A percentile compares a stretch with the other conserved stretches of the same genome.
Conservation (phyloP, 352 stramenopile species). For the Halophytophthora polymorphica region DNA sequence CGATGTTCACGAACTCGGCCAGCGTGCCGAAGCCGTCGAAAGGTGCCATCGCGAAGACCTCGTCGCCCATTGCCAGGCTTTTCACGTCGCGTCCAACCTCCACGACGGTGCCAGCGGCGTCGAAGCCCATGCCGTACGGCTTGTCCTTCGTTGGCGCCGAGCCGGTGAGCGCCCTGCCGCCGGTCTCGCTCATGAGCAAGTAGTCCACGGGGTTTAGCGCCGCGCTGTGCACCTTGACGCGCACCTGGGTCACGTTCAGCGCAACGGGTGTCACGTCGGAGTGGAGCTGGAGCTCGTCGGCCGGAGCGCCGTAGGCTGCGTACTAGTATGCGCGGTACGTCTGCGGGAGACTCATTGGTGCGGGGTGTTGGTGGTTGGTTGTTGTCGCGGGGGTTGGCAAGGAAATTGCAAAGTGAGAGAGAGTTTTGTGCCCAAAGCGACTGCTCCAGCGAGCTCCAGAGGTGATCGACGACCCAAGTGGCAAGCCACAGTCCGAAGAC, state of each 20-base stretch:
- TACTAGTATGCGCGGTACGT: slow-evolving; percentile 34
- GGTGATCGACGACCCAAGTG: too few relatives aligned
- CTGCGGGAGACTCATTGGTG: slow-evolving; percentile 19
- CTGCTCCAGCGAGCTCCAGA: too few relatives aligned
- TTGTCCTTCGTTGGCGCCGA: slow-evolving; percentile 9
- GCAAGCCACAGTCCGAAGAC: too few relatives aligned
- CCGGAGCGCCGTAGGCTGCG: slow-evolving; percentile 15
- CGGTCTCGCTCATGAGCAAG: slow-evolving; percentile 16
- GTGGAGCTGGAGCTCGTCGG: slow-evolving; percentile 16
- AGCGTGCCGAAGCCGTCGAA: slow-evolving; percentile 24
- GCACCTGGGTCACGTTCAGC: slow-evolving; percentile 27
- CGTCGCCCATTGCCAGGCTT: slow-evolving; percentile 21
- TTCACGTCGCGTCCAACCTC: slow-evolving; percentile 15
- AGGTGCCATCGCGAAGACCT: slow-evolving; percentile 22
- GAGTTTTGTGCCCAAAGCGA: too few relatives aligned
- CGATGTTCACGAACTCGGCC: slow-evolving; percentile 29
- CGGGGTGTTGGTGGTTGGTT: too few relatives aligned
- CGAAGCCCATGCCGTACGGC: slow-evolving; percentile 22
- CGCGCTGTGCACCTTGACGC: slow-evolving; percentile 24
- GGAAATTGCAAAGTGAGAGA: too few relatives aligned
- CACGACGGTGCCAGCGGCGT: slow-evolving; percentile 23
- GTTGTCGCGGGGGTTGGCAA: too few relatives aligned
- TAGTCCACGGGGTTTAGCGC: slow-evolving; percentile 35
- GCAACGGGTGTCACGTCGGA: slow-evolving; percentile 10
- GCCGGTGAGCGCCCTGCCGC: slow-evolving; percentile 12